A percentile compares a stretch with the other conserved stretches of the same genome.
These are phyloP conservation scores for Sphaerulina populicola DNA, from an alignment of 2,329 filamentous ascomycete species.

Conservation along the genomic window DNA sequence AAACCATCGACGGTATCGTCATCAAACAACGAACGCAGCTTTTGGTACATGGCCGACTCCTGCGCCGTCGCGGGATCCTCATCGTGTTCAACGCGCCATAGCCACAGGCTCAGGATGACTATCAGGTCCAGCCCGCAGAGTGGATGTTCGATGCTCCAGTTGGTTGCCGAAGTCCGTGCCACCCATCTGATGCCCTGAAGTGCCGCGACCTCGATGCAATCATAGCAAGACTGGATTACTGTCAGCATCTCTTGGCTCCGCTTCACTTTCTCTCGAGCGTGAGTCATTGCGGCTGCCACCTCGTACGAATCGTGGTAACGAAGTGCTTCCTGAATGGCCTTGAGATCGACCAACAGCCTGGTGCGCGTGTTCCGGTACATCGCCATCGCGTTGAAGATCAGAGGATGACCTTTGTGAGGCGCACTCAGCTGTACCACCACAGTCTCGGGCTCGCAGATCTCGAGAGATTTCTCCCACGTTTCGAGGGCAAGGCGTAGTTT, in stretches of 20 bases:
- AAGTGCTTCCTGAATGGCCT: conserved; percentile 89
- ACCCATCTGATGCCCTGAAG: conserved; percentile 95
- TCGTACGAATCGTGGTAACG: conserved; percentile 97
- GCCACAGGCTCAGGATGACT: conserved; percentile 95
- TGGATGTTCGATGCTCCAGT: conserved; percentile 98
- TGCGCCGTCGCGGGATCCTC: conserved; percentile 81
- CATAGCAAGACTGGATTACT: conserved; percentile 94
- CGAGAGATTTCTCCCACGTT: conserved; percentile 97
- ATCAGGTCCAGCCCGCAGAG: conserved; percentile 94
- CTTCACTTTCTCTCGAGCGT: conserved; percentile 86
- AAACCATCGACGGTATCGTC: conserved; percentile 80
- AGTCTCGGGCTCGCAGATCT: conserved; percentile 83
- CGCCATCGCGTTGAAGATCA: conserved; percentile 97
- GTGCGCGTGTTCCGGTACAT: conserved; percentile 91
- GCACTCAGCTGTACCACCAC: conserved; percentile 84
- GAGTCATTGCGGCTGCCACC: conserved; percentile 92
- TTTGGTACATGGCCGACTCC: conserved; percentile 83
- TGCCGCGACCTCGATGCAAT: conserved; percentile 93
- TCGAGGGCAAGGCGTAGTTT: conserved; percentile 91
- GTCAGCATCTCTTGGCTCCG: conserved; percentile 96
- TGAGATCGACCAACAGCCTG: conserved; percentile 87
- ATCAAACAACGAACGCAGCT: conserved; percentile 80
- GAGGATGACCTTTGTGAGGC: conserved; percentile 87
- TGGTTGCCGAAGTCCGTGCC: conserved; percentile 91
- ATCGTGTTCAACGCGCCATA: conserved; percentile 98